These are phyloP conservation scores for Forsythia viridissima DNA, from an alignment of 257 asterid species.

Conservation along the genomic window DNA sequence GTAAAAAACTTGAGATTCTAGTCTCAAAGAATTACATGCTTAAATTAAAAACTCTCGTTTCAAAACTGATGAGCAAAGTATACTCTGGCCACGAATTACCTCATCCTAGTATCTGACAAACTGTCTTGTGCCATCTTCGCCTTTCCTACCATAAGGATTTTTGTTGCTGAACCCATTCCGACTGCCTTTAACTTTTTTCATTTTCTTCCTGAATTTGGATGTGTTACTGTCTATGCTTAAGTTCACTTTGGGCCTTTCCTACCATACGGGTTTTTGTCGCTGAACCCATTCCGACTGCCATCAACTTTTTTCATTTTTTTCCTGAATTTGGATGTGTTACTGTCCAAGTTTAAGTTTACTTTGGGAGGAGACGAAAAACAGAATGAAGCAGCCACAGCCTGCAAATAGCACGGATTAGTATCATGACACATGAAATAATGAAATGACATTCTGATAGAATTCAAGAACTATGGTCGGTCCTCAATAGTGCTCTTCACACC, in stretches of 20 bases:
- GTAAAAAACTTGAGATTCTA: not conserved
- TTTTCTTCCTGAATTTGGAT: constrained; percentile 72
- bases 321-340: constrained; percentile 76
- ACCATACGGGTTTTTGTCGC: constrained; percentile 65
- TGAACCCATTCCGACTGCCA: constrained; percentile 68
- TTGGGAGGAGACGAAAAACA: constrained; percentile 78
- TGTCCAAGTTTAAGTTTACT: constrained; percentile 73
- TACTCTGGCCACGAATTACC: not conserved
- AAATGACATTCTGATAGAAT: not conserved
- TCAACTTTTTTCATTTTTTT: constrained; percentile 47
- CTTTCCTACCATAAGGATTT: constrained; percentile 60
- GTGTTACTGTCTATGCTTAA: constrained; percentile 79
- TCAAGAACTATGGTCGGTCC: not conserved
- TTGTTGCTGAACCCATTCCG: constrained; percentile 63
- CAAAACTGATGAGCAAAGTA: not conserved
- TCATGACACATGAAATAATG: not conserved
- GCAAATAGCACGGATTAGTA: not conserved
- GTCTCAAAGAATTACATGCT: not conserved
- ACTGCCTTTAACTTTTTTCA: constrained; percentile 42
- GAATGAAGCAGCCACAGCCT: constrained; percentile 97
- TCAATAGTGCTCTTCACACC: not conserved
- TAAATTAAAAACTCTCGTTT: not conserved
- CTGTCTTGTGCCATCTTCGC: constrained; percentile 24
- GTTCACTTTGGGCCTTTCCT: constrained; percentile 63
- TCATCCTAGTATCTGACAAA: constrained; percentile 57